A percentile compares a stretch with the other conserved stretches of the same genome.
Conservation (phyloP, 805 yeast species). For the Metschnikowia continentalis region DNA sequence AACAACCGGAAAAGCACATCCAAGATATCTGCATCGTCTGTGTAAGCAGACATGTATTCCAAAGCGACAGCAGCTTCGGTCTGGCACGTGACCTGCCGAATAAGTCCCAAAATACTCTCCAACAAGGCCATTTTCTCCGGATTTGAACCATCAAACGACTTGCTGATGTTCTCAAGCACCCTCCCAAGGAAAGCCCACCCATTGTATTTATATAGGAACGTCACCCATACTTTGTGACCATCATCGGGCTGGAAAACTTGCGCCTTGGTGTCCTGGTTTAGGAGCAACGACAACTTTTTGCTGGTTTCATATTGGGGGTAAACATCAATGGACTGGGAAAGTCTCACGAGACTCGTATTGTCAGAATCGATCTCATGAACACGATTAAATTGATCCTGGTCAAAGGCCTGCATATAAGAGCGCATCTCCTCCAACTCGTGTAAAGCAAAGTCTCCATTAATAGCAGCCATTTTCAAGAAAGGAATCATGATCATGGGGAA, state of each 20-base stretch:
- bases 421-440: slow-evolving; percentile 54
- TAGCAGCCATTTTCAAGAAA: slow-evolving; percentile 54
- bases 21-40: slow-evolving; percentile 53
- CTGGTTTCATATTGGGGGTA: slow-evolving; percentile 55
- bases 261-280: slow-evolving; percentile 58
- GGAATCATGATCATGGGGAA: slow-evolving; percentile 65
- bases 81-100: slow-evolving; percentile 44
- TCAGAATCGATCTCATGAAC: slow-evolving; percentile 48
- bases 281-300: slow-evolving; percentile 42
- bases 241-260: slow-evolving; percentile 54
- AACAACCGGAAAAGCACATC: slow-evolving; percentile 63
- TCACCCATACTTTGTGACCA: slow-evolving; percentile 41
- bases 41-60: slow-evolving; percentile 45
- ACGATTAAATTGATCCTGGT: slow-evolving; percentile 33
- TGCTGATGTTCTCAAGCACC: slow-evolving; percentile 59
- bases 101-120: slow-evolving; percentile 41
- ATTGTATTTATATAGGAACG: slow-evolving; percentile 68
- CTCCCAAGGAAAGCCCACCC: slow-evolving; percentile 90
- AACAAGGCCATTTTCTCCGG: slow-evolving; percentile 38
- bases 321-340: slow-evolving; percentile 46
- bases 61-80: slow-evolving; percentile 19
- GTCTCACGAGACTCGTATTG: slow-evolving; percentile 49
- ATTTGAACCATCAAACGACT: slow-evolving; percentile 33
- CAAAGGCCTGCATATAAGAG: slow-evolving; percentile 55
- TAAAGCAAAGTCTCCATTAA: slow-evolving; percentile 64